Evolutionary conservation across 1,139 yeast genomes (phyloP), one percentile per base, ranked within the genome.

Genomic region (Blastobotrys proliferans): DNA sequence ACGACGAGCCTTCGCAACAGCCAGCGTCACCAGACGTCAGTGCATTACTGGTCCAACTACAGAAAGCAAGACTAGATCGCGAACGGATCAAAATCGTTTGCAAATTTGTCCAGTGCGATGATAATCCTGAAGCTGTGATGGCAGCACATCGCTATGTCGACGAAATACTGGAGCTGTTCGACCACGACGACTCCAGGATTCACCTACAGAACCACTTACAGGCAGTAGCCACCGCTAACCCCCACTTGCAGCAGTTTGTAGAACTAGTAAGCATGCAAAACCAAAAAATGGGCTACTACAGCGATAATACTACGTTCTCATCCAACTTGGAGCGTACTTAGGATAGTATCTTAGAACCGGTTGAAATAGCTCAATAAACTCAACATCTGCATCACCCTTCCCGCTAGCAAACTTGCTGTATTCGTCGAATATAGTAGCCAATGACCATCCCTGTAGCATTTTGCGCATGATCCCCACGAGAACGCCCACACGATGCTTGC

Each of bases 401-500:
- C 96, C 97, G 57, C 86, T 81, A 3, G 97, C 94, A 64, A 87
- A 92, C 61, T 85, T 80, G 49, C 84, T 88, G 63, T 92, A 92
- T 61, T 92, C 98, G 60, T 88, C 96, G 62, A 87, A 92, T 3
- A 87, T 83, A 1, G 96, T 95, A 42, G 95, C 83, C 57, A 86
- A 71, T 48, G 94, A 79, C 98, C 98, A 90, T 1, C 95, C 94
- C 62, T 88, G 96, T 33, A 88, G 68, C 47, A 83, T 62, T 58
- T 85, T 86, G 40, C 98, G 68, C 76, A 90, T 81, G 20, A 86
- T 73, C 0, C 97, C 98, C 14, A 88, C 94, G 35, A 88, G 70
- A 1, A 92, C 88, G 0, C 97, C 97, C 1, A 87, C 90, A 38
- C 98, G 67, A 60, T 92, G 98, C 61, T 92, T 90, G 6, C 98